phyloP scores from a whole-genome alignment of 352 stramenopile species.

The Lagenidium sp. region DNA sequence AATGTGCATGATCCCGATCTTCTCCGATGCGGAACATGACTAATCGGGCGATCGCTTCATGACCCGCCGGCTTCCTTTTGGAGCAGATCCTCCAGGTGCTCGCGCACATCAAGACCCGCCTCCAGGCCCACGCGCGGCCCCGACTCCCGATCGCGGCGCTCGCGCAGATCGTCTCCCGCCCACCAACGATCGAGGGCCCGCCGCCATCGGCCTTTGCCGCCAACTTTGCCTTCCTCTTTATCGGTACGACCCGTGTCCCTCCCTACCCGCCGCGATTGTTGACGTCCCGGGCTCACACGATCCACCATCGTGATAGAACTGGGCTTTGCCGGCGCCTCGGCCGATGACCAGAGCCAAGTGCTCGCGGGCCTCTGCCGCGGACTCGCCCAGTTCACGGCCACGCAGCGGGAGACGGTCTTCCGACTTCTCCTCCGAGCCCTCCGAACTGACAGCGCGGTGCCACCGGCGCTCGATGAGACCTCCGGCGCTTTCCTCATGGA shows the following conservation, averaged over 20 bases:
- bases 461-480: too few species aligned
- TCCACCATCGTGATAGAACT: constrained; percentile 55
- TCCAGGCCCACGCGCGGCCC: constrained; percentile 39
- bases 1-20: too few species aligned
- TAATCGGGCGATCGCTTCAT: too few species aligned
- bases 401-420: constrained; percentile 59
- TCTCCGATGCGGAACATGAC: too few species aligned
- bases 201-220: constrained; percentile 46
- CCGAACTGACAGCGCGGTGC: too few species aligned
- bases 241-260: constrained; percentile 45
- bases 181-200: constrained; percentile 9
- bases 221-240: constrained; percentile 69
- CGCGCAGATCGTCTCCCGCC: constrained; percentile 21
- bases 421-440: constrained; percentile 45
- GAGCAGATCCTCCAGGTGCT: constrained; percentile 63
- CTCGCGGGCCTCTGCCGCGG: too few species aligned
- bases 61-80: too few species aligned
- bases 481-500: constrained; percentile 53
- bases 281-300: too few species aligned
- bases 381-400: too few species aligned
- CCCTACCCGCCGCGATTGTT: too few species aligned
- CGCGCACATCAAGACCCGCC: constrained; percentile 60
- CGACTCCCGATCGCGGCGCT: constrained; percentile 42
- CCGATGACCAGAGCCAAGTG: constrained; percentile 29
- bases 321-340: constrained; percentile 39